These are phyloP conservation scores for Aspergillus calidoustus DNA, from an alignment of 2,329 filamentous ascomycete species.

Conservation along the genomic window DNA sequence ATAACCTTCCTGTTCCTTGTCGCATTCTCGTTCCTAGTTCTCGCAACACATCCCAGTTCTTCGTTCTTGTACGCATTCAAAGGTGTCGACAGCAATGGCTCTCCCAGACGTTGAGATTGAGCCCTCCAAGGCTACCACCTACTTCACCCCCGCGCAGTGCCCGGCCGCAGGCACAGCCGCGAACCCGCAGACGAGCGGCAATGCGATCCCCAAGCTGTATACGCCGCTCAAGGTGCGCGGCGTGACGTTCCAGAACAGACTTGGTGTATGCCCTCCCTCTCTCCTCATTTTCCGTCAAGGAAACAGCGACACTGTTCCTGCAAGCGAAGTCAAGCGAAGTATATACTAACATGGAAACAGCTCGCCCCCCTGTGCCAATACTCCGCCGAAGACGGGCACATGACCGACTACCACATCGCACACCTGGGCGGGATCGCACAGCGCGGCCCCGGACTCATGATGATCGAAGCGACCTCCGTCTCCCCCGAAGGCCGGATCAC, in stretches of 20 bases:
- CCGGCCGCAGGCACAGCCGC: constrained; percentile 45
- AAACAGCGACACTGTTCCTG: no score
- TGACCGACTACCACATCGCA: constrained; percentile 79
- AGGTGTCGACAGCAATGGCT: not conserved
- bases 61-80: not conserved
- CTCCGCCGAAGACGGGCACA: constrained; percentile 69
- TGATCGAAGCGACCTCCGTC: constrained; percentile 80
- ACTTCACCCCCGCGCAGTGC: constrained; percentile 44
- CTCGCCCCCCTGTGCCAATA: constrained; percentile 63
- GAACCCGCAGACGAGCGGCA: constrained; percentile 47
- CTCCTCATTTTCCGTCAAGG: not conserved
- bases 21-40: not conserved
- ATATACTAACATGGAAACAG: not conserved
- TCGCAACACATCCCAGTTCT: not conserved
- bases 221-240: constrained; percentile 62
- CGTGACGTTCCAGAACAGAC: constrained; percentile 59
- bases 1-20: not conserved
- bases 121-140: constrained; percentile 47
- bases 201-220: constrained; percentile 60
- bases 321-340: no score
- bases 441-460: constrained; percentile 73
- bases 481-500: constrained; percentile 79
- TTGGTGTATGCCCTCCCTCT: constrained; percentile 17
- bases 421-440: constrained; percentile 79
- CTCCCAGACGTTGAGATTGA: constrained; percentile 40